phyloP scores from a whole-genome alignment of 306 rosid genomes.

The Gastrolobium villosum region DNA sequence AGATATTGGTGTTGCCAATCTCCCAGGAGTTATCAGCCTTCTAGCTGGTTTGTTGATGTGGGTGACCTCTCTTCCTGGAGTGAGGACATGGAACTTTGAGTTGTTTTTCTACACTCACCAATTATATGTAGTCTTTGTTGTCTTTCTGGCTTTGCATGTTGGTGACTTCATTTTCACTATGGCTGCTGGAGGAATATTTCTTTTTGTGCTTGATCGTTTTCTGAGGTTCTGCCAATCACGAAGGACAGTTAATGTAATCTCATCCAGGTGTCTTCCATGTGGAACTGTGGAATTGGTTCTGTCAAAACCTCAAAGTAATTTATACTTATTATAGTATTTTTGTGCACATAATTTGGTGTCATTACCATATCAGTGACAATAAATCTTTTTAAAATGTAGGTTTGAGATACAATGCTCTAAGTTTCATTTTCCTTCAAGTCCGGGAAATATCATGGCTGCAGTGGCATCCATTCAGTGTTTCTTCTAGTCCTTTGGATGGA shows the following conservation, averaged over 20 bases:
- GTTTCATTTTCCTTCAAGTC: constrained; percentile 90
- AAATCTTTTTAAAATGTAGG: constrained; percentile 54
- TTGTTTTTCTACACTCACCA: constrained; percentile 97
- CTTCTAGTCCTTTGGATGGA: constrained; percentile 96
- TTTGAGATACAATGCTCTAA: constrained; percentile 88
- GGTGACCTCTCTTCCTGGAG: constrained; percentile 87
- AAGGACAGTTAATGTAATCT: constrained; percentile 71
- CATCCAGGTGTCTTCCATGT: constrained; percentile 83
- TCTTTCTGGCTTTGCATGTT: constrained; percentile 85
- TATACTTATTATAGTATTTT: constrained; percentile 19
- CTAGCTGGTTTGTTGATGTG: constrained; percentile 90
- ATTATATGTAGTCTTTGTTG: constrained; percentile 73
- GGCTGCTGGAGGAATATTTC: constrained; percentile 82
- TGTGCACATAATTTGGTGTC: constrained; percentile 1
- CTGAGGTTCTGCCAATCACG: constrained; percentile 90
- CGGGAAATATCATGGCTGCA: constrained; percentile 89
- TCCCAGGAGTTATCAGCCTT: constrained; percentile 85
- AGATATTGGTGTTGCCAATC: constrained; percentile 76
- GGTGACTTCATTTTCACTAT: constrained; percentile 83
- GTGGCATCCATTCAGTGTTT: constrained; percentile 99
- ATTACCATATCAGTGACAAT: constrained; percentile 40
- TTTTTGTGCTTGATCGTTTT: constrained; percentile 89
- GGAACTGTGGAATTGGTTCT: constrained; percentile 87
- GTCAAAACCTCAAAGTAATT: constrained; percentile 85
- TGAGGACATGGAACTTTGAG: constrained; percentile 82